Conservation (phyloP, 2,329 filamentous ascomycete species). For the Aspergillus hiratsukae region DNA sequence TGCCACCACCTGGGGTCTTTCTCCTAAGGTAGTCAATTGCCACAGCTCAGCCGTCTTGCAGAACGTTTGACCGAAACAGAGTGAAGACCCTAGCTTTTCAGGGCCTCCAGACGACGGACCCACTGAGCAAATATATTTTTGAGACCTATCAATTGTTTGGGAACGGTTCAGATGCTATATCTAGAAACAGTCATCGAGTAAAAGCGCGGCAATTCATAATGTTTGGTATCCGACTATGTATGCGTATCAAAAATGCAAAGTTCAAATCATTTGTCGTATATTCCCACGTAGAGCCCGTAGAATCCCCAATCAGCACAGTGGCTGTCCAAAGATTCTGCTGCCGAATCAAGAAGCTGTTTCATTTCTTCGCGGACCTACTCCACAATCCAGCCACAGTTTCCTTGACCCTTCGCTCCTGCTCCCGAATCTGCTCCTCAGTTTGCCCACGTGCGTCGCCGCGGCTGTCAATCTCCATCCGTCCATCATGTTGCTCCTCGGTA, state of each 20-base stretch:
- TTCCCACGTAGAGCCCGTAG: neutral
- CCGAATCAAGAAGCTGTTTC: slow-evolving; percentile 1
- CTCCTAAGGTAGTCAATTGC: too few species aligned
- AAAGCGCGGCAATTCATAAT: neutral
- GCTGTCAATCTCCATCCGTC: slow-evolving; percentile 54
- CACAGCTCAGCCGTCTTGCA: too few species aligned
- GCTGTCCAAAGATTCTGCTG: neutral
- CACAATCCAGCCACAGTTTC: slow-evolving; percentile 57
- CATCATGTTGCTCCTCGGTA: slow-evolving; percentile 31
- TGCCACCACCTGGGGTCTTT: too few species aligned
- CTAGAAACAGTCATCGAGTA: neutral
- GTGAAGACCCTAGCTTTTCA: too few species aligned
- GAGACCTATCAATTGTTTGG: neutral
- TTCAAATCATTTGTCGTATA: neutral
- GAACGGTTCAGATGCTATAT: neutral
- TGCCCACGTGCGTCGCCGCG: slow-evolving; percentile 57
- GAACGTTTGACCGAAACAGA: too few species aligned
- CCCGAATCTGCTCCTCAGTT: slow-evolving; percentile 58
- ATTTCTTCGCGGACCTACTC: slow-evolving; percentile 27
- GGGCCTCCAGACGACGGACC: too few species aligned
- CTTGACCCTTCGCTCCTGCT: slow-evolving; percentile 57
- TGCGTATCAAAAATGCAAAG: neutral
- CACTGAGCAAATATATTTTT: neutral
- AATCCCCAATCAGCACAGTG: neutral
- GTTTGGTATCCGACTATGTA: neutral